phyloP scores from a whole-genome alignment of 108 stramenopile species.

The Cyclotella distinguenda region DNA sequence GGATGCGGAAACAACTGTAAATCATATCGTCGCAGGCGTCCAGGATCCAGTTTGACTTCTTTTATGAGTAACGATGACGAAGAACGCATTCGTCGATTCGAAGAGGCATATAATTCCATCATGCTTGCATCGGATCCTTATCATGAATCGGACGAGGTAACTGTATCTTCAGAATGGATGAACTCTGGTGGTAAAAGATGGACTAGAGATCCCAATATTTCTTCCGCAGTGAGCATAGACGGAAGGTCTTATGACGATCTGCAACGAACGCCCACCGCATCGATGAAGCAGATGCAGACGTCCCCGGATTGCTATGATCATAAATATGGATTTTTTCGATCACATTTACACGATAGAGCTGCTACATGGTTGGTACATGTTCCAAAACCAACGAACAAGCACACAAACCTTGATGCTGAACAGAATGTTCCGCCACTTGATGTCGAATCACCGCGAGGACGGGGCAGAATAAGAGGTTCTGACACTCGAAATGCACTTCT shows the following conservation, averaged over 20 bases:
- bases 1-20: conserved; percentile 8
- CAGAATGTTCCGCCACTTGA: background rate
- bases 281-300: conserved; percentile 32
- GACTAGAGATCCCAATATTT: conserved; percentile 60
- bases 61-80: conserved; percentile 35
- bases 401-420: background rate
- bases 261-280: conserved; percentile 53
- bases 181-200: conserved; percentile 63
- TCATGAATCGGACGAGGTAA: conserved; percentile 16
- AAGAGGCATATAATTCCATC: conserved; percentile 75
- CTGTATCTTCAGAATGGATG: conserved; percentile 35
- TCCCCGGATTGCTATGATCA: conserved; percentile 7
- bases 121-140: conserved; percentile 51
- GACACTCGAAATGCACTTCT: conserved; percentile 15
- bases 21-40: conserved; percentile 13
- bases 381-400: conserved; percentile 29
- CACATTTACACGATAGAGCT: conserved; percentile 45
- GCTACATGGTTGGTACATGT: conserved; percentile 75
- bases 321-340: conserved; percentile 11
- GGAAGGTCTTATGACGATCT: conserved; percentile 55
- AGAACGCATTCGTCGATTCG: conserved; percentile 65
- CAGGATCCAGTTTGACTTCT: background rate
- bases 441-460: conserved; percentile 5
- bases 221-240: conserved; percentile 47
- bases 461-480: conserved; percentile 10